Percentiles rank a stretch among this genome's conserved stretches.
phyloP scores from a whole-genome alignment of 106 monocot genomes.

The Acorus gramineus region DNA sequence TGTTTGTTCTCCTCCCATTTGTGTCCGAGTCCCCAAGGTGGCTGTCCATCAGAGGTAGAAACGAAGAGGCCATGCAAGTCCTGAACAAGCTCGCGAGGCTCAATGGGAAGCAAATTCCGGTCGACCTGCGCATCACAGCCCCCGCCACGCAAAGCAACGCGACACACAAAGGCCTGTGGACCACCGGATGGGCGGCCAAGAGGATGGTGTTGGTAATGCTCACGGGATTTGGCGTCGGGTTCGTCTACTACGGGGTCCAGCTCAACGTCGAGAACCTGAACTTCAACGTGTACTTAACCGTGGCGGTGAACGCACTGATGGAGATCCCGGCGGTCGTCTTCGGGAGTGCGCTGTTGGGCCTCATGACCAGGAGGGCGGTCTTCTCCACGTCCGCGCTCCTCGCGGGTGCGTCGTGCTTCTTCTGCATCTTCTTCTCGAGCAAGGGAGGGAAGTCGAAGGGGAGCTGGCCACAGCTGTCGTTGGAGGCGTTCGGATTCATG shows the following conservation, averaged over 20 bases:
- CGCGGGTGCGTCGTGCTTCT: constrained; percentile 29
- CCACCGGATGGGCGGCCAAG: constrained; percentile 40
- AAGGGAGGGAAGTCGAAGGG: constrained; percentile 16
- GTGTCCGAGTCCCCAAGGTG: constrained; percentile 64
- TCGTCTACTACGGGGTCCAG: constrained; percentile 81
- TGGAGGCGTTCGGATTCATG: constrained; percentile 67
- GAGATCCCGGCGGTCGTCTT: constrained; percentile 64
- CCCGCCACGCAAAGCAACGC: background rate
- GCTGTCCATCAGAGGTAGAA: constrained; percentile 50
- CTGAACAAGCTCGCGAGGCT: constrained; percentile 34
- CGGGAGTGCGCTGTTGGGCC: constrained; percentile 49
- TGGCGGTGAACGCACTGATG: constrained; percentile 60
- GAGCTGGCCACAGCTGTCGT: constrained; percentile 36
- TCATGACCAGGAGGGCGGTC: constrained; percentile 34
- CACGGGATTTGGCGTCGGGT: constrained; percentile 52
- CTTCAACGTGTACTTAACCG: constrained; percentile 71
- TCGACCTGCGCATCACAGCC: constrained; percentile 17
- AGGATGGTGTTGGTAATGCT: constrained; percentile 39
- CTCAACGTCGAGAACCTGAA: constrained; percentile 78
- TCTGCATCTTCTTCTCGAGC: constrained; percentile 34
- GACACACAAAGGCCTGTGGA: constrained; percentile 34
- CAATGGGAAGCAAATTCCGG: constrained; percentile 41
- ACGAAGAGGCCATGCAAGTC: constrained; percentile 36
- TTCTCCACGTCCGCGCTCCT: constrained; percentile 36
- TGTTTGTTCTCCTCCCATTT: constrained; percentile 40